Evolutionary conservation across 2,329 filamentous ascomycete species (phyloP), one percentile per base, ranked within the genome.

Genomic region (Dactylellina drechsleri): DNA sequence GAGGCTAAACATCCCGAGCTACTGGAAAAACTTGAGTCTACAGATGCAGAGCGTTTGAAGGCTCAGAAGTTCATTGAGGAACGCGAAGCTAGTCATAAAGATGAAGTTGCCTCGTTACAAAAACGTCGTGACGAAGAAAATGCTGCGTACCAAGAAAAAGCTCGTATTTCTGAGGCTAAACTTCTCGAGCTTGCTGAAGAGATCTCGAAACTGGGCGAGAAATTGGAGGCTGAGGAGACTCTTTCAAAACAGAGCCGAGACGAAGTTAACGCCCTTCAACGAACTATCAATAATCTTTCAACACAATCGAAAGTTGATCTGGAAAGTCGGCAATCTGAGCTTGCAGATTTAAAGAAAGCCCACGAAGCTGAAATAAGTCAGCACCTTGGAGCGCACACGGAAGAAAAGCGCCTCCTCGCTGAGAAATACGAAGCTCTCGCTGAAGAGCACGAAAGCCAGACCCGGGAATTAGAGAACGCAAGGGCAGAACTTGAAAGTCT

Each of bases 271-370:
- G 66, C 53, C 10, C 64, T 75, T 1, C 66, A 68, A 31, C 36
- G 53, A 47, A 56, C 64, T 8, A 54, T 75, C 18, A n/a, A 58
- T 2, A 53, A 68, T 36, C 71, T 75, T 20, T 64, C 71, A n/a
- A 47, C 71, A n/a, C 71, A 68, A 50, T 75, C 71, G 2, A 68
- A 68, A 45, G 71, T 58, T 5, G 71, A 75, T n/a, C 28, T 75
- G 31, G 71, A 75, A 36, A 64, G 57, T 20, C 26, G 71, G 36
- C 64, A 68, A 28, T 64, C 71, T 15, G 64, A 67, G 40, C 56
- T 75, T 49, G 10, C 47, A 12, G 64, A 68, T 4, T 36, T 75
- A 5, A 75, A 68, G 59, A 64, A 61, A 49, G 43, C 64, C 10
- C 71, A 75, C 41, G 71, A 75, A 16, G 58, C 57, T 18, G 71